phyloP scores from a whole-genome alignment of 1,284 basidiomycete species.

The Naganishia liquefaciens region DNA sequence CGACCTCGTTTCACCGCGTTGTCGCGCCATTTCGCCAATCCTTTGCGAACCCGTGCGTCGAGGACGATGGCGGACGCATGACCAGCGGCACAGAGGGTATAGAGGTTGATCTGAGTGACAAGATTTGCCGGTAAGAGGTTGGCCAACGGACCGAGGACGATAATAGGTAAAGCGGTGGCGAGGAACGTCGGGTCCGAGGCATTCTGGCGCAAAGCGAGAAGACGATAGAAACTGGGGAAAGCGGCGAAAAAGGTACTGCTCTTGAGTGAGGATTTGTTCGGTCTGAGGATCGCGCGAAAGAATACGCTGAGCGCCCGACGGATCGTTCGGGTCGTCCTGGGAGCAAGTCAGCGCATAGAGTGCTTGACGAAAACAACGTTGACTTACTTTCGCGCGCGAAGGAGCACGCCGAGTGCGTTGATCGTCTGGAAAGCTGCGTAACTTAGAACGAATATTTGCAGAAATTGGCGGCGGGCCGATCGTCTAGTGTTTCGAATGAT shows the following conservation, averaged over 20 bases:
- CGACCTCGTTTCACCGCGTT: neutral
- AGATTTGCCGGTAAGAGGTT: conserved; percentile 20
- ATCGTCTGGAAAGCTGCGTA: neutral
- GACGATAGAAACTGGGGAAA: conserved; percentile 26
- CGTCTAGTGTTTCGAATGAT: neutral
- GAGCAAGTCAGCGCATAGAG: neutral
- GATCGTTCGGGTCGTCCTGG: conserved; percentile 1
- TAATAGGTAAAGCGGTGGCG: neutral
- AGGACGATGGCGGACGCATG: conserved; percentile 11
- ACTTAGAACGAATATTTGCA: conserved; percentile 2
- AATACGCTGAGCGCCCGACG: neutral
- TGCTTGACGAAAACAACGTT: neutral
- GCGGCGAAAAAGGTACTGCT: conserved; percentile 28
- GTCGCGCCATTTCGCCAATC: neutral
- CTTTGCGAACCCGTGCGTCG: neutral
- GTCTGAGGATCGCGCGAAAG: conserved; percentile 5
- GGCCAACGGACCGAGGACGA: conserved; percentile 19
- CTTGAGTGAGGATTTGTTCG: conserved; percentile 9
- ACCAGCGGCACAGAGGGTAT: conserved; percentile 20
- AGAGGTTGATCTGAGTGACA: conserved; percentile 31
- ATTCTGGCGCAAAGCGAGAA: neutral
- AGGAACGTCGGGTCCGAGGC: neutral
- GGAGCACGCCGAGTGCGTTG: conserved; percentile 6
- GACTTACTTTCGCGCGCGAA: conserved; percentile 10
- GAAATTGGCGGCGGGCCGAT: neutral